Base-by-base conservation (phyloP, 805 yeast genomes). In the Metschnikowia koreensis region DNA sequence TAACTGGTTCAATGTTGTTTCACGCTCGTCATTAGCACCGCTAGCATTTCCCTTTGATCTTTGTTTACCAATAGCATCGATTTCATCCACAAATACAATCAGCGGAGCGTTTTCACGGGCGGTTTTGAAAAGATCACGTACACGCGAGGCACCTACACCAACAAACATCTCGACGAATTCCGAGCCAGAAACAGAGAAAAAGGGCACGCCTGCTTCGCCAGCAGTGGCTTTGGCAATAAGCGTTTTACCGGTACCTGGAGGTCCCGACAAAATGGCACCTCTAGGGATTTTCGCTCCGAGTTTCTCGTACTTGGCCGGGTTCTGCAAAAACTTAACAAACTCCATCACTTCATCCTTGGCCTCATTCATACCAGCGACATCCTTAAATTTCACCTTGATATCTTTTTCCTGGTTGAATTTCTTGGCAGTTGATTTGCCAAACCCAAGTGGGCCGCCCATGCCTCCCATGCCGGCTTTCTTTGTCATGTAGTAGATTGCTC, bases 221-320 rank as follows among this genome's bases (percentile, higher is more conserved):
- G 99, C 99, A 45, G 98, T 94, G 6, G 99, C 99, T 66, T 90
- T 93, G 11, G 99, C 99, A 46, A 94, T 74, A 48, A 94, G 76
- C 0, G 99, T 94, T 68, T 94, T 94, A 83, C 99, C 99, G 8
- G 99, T 94, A 75, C 99, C 99, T 47, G 99, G 99, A 15, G 99
- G 97, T 45, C 99, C 99, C 1, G 97, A 87, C 51, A 94, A 74
- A 53, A 94, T 89, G 9, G 99, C 99, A 61, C 99, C 99, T 66
- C 98, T 83, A 44, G 99, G 99, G 59, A 94, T 94, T 68, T 91
- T 89, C 38, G 98, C 99, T 38, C 99, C 99, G 52, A 94, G 76
- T 54, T 83, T 82, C 68, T 92, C 97, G 70, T 92, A 94, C 66
- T 91, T 89, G 50, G 79, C 77, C 9, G 99, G 99, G 59, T 90